Evolutionary conservation across 2,329 filamentous ascomycete genomes (phyloP), one percentile per base, ranked within the genome.

Genomic region (Trichoderma guizhouense): DNA sequence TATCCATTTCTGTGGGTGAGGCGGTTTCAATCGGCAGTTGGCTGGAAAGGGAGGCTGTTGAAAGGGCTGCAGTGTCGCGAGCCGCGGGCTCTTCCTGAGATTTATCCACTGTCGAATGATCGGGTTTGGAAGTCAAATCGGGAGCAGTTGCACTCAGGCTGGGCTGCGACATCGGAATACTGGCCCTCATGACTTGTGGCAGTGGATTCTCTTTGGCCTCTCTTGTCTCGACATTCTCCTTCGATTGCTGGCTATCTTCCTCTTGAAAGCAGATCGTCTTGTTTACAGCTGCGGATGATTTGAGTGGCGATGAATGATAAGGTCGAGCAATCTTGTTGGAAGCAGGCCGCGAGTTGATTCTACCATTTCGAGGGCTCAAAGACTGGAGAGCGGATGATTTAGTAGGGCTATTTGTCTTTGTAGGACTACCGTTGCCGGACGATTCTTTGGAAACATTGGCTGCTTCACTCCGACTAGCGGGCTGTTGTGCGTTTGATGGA

Each of bases 321-420:
- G 65, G 53, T 7, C 39, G 66, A 58, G 64, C 58, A 12, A 69
- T 65, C 57, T 62, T 72, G 36, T 69, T 72, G 26, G 64, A 53
- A 21, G 71, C 66, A 24, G 61, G 67, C 7, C 53, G 55, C 26
- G 71, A 51, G 60, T 69, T 64, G 30, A 58, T 58, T 32, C 65
- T 69, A 61, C 47, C 60, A 36, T 69, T 62, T 28, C 57, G 67
- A 61, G 67, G 67, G 39, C 57, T 69, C 30, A 62, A 62, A 32
- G 67, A 69, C 21, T 60, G 71, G 7, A 57, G 36, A 5, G 71
- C 21, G n/a, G 47, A 58, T n/a, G 67, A 69, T 14, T 53, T 61
- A 11, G 21, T 36, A 5, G 39, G 28, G 5, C 36, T 51, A 11
- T 8, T 51, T 11, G 53, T 21, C 65, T 47, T 69, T 34, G 53